Base-by-base conservation (phyloP, 202 grass and related monocot species). In the Elaeis oleifera region DNA sequence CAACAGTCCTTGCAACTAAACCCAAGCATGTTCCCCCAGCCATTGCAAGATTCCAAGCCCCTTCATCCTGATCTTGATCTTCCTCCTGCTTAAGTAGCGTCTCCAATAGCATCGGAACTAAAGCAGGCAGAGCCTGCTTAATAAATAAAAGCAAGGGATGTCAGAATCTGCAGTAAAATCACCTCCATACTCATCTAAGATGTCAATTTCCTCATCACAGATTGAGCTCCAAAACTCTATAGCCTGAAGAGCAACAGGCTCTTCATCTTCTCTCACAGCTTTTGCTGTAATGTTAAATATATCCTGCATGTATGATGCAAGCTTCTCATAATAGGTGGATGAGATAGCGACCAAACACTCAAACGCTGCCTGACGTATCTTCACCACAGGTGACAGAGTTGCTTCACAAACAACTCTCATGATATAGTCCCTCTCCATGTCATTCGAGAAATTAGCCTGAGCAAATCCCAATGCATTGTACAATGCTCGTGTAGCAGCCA, bases 21-120 rank as follows among this genome's bases (percentile, higher is more conserved):
- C 53, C 53, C 53, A 55, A 55, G 53, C 53, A 55, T 55, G 53
- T 55, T 55, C 53, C 53, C 5, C 53, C 53, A 8, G 53, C 53
- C 53, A 55, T 55, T 44, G 36, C 36, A 44, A 44, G 36, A 44
- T 44, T 44, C 36, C 36, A 44, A 44, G 36, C 36, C 36, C 36
- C 36, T 44, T 44, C 36, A 44, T 44, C 36, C 36, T 13, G 52
- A 51, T 54, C 50, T 51, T 68, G 64, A 54, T 68, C 64, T 18
- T 68, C 64, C 18, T 68, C 64, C 51, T 68, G 64, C 64, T 68
- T 68, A 22, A 56, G 26, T 4, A 67, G 18, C 4, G 51, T 67
- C 54, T 67, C 64, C 51, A 67, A 32, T 51, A 67, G 51, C 25
- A 67, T 54, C 5, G 51, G 64, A 24, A 67, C 64, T 29, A 55